Evolutionary conservation across 176 grass and related monocot genomes (phyloP).

Genomic region (Aegilops tauschii): DNA sequence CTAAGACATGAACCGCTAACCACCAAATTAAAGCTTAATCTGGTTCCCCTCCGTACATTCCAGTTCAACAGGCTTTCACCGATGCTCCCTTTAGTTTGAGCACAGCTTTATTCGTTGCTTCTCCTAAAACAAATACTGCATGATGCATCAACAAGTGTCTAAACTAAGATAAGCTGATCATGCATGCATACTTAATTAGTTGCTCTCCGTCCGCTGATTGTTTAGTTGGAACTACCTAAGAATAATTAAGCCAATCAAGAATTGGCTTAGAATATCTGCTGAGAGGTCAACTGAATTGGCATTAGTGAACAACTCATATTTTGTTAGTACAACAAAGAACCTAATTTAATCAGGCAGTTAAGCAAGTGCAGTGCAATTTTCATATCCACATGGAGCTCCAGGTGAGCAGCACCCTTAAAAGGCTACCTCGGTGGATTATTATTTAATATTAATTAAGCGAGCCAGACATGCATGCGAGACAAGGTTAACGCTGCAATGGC

Average conservation of each 20-base stretch:
- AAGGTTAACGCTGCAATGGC: not conserved
- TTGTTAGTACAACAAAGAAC: not conserved
- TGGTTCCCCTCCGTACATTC: constrained; percentile 27
- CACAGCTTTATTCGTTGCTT: constrained; percentile 48
- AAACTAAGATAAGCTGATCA: not conserved
- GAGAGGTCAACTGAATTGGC: not conserved
- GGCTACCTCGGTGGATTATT: too few relatives aligned
- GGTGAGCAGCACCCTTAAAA: too few relatives aligned
- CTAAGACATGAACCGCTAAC: constrained; percentile 2
- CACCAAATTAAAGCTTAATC: not conserved
- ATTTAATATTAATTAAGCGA: too few relatives aligned
- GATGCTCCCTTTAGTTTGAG: not conserved
- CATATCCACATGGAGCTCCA: not conserved
- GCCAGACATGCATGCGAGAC: too few relatives aligned
- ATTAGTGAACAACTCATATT: not conserved
- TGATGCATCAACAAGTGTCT: not conserved
- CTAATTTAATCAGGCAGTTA: not conserved
- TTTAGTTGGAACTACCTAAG: not conserved
- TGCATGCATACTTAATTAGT: not conserved
- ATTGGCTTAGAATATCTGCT: not conserved
- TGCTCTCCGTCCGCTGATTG: not conserved
- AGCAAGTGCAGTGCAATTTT: not conserved
- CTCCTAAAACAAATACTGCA: constrained; percentile 14
- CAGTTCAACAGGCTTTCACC: constrained; percentile 35
- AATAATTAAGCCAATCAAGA: not conserved